Evolutionary conservation across 1,139 yeast genomes (phyloP).

Genomic region (Nakaseomyces sp.): DNA sequence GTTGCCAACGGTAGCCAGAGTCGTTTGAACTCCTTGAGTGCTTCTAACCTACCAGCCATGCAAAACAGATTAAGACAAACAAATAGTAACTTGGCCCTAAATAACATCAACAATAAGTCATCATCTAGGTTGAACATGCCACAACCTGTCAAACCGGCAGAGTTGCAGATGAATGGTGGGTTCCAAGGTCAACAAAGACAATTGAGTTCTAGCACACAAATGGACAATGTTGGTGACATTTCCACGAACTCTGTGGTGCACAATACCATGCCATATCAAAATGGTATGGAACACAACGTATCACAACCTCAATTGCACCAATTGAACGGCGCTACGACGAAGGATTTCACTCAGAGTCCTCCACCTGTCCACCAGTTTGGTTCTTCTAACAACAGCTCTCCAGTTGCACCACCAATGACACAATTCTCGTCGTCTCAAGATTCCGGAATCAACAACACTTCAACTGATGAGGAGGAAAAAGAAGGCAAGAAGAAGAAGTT

Average conservation of each 20-base stretch:
- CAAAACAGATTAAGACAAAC: slow-evolving; percentile 8
- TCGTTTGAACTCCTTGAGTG: slow-evolving; percentile 19
- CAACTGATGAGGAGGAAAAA: slow-evolving; percentile 8
- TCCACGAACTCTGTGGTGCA: slow-evolving; percentile 25
- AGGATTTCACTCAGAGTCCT: slow-evolving; percentile 5
- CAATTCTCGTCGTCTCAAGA: slow-evolving; percentile 4
- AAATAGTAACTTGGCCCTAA: slow-evolving; percentile 6
- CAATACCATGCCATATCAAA: slow-evolving; percentile 13
- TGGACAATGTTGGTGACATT: slow-evolving; percentile 17
- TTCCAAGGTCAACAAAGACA: slow-evolving; percentile 15
- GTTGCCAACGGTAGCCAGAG: slow-evolving; percentile 13
- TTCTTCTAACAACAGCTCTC: slow-evolving; percentile 2
- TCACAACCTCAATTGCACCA: slow-evolving; percentile 7
- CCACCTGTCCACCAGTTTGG: slow-evolving; percentile 5
- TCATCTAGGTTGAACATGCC: slow-evolving; percentile 11
- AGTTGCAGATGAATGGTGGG: slow-evolving; percentile 8
- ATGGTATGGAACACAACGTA: neutral
- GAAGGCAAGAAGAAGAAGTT: slow-evolving; percentile 24
- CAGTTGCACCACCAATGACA: slow-evolving; percentile 3
- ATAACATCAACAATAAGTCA: slow-evolving; percentile 2
- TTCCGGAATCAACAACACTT: neutral
- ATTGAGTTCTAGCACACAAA: slow-evolving; percentile 18
- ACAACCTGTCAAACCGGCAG: slow-evolving; percentile 11
- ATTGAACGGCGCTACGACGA: neutral
- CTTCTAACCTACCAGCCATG: slow-evolving; percentile 9